Evolutionary conservation across 257 asterid genomes (phyloP), one percentile per base, ranked within the genome.

Genomic region (Schizonepeta tenuifolia): DNA sequence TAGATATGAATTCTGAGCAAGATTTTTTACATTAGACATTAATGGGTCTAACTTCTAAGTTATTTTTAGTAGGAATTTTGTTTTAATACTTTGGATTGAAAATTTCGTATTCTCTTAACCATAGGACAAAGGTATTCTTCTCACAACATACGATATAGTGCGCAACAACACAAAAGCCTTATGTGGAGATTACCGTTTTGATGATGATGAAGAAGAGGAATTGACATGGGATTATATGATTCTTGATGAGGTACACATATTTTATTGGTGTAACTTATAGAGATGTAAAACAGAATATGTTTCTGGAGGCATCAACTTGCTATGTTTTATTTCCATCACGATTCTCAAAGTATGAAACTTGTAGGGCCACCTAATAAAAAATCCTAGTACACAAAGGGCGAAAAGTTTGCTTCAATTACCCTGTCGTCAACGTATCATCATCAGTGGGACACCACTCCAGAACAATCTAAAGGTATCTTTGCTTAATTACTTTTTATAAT

Each of bases 361-460:
- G 64, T 72, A 93, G 98, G 98, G 98, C 20, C 98, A 93, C 83
- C 92, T 93, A 73, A 93, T 93, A 82, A 93, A 93, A 86, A 93
- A 93, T 82, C 98, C 97, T 35, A 89, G 90, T 72, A 93, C 98
- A 33, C 97, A 93, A 80, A 91, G 98, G 81, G 97, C 98, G n/a
- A 89, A 93, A 86, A 89, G 96, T 84, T 86, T 93, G 84, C 97
- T 89, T 73, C 90, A 88, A 79, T 85, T 93, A 72, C 96, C 98
- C 44, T 90, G 96, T 71, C 83, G 71, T 72, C 98, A 79, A 75
- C 96, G 96, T 58, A 78, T 93, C 81, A 91, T 93, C 49, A 93
- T 93, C 75, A 93, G 98, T 74, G 98, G 98, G 79, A 93, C 98
- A 22, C 98, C 98, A 73, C 88, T 93, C 73, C 98, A 93, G 75